These are phyloP conservation scores for Suhomyces panamericanus DNA, from an alignment of 1,139 yeast species.

Conservation along the genomic window DNA sequence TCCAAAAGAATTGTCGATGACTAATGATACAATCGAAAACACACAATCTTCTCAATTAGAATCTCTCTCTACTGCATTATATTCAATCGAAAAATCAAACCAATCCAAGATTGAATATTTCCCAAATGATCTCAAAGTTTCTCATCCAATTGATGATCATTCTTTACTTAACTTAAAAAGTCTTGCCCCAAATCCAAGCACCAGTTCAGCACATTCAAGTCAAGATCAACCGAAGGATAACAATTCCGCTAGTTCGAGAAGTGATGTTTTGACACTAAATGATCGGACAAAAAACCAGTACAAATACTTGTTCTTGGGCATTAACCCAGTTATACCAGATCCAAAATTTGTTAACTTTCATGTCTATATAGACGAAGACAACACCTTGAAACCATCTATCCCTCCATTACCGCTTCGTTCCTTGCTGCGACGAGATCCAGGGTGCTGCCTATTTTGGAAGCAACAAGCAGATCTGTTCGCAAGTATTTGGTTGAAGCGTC, in stretches of 20 bases:
- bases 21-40: too few species aligned
- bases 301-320: conserved; percentile 5
- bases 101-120: too few species aligned
- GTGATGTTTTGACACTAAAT: background rate
- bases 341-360: conserved; percentile 7
- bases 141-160: too few species aligned
- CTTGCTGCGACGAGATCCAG: conserved; percentile 22
- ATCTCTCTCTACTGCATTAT: too few species aligned
- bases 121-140: too few species aligned
- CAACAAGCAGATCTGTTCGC: conserved; percentile 8
- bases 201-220: background rate
- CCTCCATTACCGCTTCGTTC: conserved; percentile 17
- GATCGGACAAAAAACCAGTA: background rate
- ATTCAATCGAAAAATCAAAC: too few species aligned
- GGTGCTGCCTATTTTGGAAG: conserved; percentile 18
- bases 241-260: too few species aligned
- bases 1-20: too few species aligned
- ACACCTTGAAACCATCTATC: conserved; percentile 6
- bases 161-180: too few species aligned
- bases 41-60: background rate
- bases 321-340: conserved; percentile 7
- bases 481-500: conserved; percentile 12
- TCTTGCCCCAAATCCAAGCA: too few species aligned
- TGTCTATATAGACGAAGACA: background rate
- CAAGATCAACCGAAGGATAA: background rate